Conservation (phyloP, 2,329 filamentous ascomycete species). For the Epicoccum nigrum region DNA sequence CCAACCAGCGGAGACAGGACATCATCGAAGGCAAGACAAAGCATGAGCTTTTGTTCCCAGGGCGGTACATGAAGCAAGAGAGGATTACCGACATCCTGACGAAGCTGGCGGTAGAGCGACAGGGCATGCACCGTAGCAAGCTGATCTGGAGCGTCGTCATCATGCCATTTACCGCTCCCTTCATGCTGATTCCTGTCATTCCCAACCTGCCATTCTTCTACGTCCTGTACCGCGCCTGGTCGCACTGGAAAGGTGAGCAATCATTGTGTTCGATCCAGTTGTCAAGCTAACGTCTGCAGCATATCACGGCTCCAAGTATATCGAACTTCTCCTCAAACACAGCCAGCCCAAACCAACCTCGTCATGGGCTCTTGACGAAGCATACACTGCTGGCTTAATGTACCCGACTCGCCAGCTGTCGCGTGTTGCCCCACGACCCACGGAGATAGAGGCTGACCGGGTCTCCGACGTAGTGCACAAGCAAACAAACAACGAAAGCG, state of each 20-base stretch:
- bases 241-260: constrained; percentile 42
- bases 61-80: constrained; percentile 68
- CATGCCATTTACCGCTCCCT: constrained; percentile 75
- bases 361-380: constrained; percentile 71
- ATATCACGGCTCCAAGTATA: constrained; percentile 79
- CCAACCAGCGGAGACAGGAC: constrained; percentile 67
- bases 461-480: constrained; percentile 48
- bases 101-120: constrained; percentile 77
- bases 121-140: constrained; percentile 75
- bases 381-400: constrained; percentile 67
- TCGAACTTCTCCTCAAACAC: constrained; percentile 80
- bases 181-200: constrained; percentile 82
- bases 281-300: constrained; percentile 53
- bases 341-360: constrained; percentile 71
- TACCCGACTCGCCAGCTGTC: constrained; percentile 51
- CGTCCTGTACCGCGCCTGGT: constrained; percentile 79
- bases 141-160: constrained; percentile 72
- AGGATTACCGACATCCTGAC: constrained; percentile 70
- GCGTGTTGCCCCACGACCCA: constrained; percentile 47
- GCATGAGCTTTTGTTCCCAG: constrained; percentile 78
- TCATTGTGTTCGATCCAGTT: neutral
- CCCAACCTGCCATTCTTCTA: constrained; percentile 98
- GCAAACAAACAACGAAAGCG: constrained; percentile 49
- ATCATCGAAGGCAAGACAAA: constrained; percentile 67
- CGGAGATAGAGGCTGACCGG: constrained; percentile 45